A percentile compares a stretch with the other conserved stretches of the same genome.
These are phyloP conservation scores for Trichoderma sp. DNA, from an alignment of 2,329 filamentous ascomycete species.

Conservation along the genomic window DNA sequence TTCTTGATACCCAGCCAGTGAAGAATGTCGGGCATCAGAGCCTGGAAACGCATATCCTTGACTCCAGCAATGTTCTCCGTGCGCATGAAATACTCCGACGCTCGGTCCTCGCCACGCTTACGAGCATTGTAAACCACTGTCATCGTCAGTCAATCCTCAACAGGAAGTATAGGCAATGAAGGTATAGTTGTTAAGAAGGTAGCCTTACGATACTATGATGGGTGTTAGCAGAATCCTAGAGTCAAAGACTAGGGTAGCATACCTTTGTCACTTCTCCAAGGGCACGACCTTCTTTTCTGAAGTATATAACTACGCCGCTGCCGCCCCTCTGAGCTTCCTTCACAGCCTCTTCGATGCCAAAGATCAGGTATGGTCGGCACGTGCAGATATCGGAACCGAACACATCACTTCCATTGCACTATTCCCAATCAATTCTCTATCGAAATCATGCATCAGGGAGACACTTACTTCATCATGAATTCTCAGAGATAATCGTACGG, in stretches of 20 bases:
- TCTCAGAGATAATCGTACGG: slow-evolving; percentile 74
- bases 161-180: background rate
- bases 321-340: slow-evolving; percentile 94
- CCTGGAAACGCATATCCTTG: slow-evolving; percentile 96
- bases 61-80: slow-evolving; percentile 99
- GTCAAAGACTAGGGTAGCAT: slow-evolving; percentile 32
- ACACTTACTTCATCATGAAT: slow-evolving; percentile 64
- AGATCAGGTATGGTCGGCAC: slow-evolving; percentile 91
- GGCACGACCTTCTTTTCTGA: slow-evolving; percentile 94
- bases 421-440: slow-evolving; percentile 20
- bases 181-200: slow-evolving; percentile 10
- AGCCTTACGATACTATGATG: slow-evolving; percentile 45
- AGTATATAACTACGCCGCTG: slow-evolving; percentile 95
- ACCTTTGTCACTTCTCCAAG: slow-evolving; percentile 96
- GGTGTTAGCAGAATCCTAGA: slow-evolving; percentile 31
- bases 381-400: slow-evolving; percentile 98
- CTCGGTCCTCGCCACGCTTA: slow-evolving; percentile 75
- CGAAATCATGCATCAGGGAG: background rate
- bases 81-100: slow-evolving; percentile 91
- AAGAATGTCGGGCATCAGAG: slow-evolving; percentile 94
- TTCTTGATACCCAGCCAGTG: slow-evolving; percentile 99
- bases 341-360: slow-evolving; percentile 95
- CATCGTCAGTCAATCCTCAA: background rate
- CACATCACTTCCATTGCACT: slow-evolving; percentile 94
- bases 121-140: slow-evolving; percentile 71